A percentile compares a stretch with the other conserved stretches of the same genome.
phyloP scores from a whole-genome alignment of 331 rosid genomes.

The Cydonia oblonga region DNA sequence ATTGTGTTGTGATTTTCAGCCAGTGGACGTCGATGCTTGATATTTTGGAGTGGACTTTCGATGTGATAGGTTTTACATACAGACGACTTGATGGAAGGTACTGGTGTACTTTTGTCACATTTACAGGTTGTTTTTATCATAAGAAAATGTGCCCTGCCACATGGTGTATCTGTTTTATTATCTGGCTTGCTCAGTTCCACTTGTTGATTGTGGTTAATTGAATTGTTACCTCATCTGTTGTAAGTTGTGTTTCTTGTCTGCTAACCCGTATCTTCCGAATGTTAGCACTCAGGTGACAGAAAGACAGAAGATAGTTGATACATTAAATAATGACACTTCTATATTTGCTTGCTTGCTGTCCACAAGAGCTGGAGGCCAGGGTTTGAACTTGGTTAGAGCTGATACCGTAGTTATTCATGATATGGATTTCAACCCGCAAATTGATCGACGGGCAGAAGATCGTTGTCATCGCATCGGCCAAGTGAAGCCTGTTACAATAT shows the following conservation, averaged over 20 bases:
- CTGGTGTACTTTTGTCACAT: slow-evolving; percentile 1
- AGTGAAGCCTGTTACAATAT: slow-evolving; percentile 73
- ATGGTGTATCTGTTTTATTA: neutral
- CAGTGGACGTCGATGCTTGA: slow-evolving; percentile 99
- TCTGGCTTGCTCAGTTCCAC: neutral
- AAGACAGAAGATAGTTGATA: slow-evolving; percentile 90
- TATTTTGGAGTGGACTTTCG: slow-evolving; percentile 90
- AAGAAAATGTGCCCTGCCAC: neutral
- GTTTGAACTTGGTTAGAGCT: slow-evolving; percentile 82
- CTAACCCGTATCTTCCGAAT: slow-evolving; percentile 22
- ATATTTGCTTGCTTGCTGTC: slow-evolving; percentile 96
- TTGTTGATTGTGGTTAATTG: neutral
- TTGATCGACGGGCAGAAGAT: slow-evolving; percentile 92
- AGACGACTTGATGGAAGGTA: slow-evolving; percentile 99
- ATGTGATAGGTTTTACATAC: slow-evolving; percentile 81
- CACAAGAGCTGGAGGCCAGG: slow-evolving; percentile 98
- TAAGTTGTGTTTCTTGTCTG: neutral
- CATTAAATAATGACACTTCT: slow-evolving; percentile 67
- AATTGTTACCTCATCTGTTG: neutral
- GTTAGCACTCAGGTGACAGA: slow-evolving; percentile 85
- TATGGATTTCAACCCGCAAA: slow-evolving; percentile 98
- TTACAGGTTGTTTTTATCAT: neutral
- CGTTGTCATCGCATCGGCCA: slow-evolving; percentile 96
- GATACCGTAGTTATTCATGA: slow-evolving; percentile 92
- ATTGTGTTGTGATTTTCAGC: slow-evolving; percentile 82